These are phyloP conservation scores for Claviceps monticola DNA, from an alignment of 2,329 filamentous ascomycete genomes.

Conservation along the genomic window DNA sequence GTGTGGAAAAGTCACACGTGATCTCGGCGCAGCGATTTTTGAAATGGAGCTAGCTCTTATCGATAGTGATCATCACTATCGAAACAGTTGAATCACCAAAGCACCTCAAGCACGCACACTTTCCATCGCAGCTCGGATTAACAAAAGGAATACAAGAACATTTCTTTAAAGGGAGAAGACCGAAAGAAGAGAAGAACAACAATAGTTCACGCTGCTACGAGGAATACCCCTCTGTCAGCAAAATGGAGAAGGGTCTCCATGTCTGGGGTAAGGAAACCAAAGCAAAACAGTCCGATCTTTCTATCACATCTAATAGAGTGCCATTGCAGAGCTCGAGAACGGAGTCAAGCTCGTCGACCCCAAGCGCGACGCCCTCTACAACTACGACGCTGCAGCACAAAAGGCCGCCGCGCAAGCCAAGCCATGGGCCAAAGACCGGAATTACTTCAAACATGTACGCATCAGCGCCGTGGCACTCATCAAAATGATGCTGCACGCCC, in stretches of 20 bases:
- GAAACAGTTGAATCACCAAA: too few species aligned
- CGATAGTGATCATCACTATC: too few species aligned
- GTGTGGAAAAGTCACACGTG: too few species aligned
- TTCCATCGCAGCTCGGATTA: neutral
- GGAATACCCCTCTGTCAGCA: neutral
- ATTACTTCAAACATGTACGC: constrained; percentile 86
- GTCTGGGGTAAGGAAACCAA: neutral
- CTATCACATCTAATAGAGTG: neutral
- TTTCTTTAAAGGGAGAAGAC: too few species aligned
- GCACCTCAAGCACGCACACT: too few species aligned
- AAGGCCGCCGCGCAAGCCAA: constrained; percentile 48
- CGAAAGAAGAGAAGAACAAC: too few species aligned
- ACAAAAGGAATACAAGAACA: neutral
- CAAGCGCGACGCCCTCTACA: constrained; percentile 80
- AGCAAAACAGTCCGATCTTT: neutral
- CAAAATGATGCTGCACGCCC: constrained; percentile 99
- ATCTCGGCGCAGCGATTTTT: too few species aligned
- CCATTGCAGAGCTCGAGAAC: constrained; percentile 68
- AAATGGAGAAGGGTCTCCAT: neutral
- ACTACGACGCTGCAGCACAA: constrained; percentile 57
- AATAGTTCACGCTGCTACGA: neutral
- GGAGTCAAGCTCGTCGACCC: constrained; percentile 72
- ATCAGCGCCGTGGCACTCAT: constrained; percentile 88
- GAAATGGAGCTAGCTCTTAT: too few species aligned
- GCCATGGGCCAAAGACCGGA: constrained; percentile 66